Evolutionary conservation across 768 basidiomycete species (phyloP).

Genomic region (Pleurotus sapidus): DNA sequence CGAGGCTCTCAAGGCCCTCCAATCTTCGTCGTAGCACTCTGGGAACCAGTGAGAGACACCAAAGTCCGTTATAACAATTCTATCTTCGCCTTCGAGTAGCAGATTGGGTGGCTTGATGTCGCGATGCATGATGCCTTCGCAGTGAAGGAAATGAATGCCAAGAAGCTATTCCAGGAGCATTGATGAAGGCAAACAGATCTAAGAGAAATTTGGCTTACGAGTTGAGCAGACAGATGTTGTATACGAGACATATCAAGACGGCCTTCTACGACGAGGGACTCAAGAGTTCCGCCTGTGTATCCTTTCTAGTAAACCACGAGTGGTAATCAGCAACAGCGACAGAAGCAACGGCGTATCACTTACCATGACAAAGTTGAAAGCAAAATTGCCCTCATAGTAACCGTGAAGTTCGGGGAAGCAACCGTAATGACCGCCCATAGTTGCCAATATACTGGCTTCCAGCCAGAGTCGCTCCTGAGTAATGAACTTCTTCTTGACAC

Average conservation of each 20-base stretch:
- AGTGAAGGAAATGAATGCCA: slow-evolving; percentile 4
- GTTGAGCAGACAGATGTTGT: slow-evolving; percentile 1
- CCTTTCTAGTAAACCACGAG: neutral
- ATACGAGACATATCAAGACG: neutral
- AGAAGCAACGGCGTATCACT: neutral
- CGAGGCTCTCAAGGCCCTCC: neutral
- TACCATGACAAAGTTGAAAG: neutral
- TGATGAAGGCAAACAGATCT: neutral
- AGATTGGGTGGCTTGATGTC: slow-evolving; percentile 99
- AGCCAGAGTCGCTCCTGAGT: no score
- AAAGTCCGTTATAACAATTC: slow-evolving; percentile 7
- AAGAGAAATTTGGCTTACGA: neutral
- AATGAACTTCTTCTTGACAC: neutral
- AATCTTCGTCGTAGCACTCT: neutral
- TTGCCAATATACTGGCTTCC: no score
- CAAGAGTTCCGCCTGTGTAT: neutral
- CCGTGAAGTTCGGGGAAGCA: neutral
- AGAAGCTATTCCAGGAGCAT: neutral
- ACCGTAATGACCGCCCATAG: neutral
- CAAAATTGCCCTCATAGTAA: neutral
- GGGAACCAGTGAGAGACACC: slow-evolving; percentile 4
- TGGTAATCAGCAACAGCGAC: neutral
- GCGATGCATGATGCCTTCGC: slow-evolving; percentile 80
- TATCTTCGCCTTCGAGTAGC: slow-evolving; percentile 42
- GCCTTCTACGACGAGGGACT: neutral